These are phyloP conservation scores for Myxozyma mucilagina DNA, from an alignment of 805 yeast species.

Conservation along the genomic window DNA sequence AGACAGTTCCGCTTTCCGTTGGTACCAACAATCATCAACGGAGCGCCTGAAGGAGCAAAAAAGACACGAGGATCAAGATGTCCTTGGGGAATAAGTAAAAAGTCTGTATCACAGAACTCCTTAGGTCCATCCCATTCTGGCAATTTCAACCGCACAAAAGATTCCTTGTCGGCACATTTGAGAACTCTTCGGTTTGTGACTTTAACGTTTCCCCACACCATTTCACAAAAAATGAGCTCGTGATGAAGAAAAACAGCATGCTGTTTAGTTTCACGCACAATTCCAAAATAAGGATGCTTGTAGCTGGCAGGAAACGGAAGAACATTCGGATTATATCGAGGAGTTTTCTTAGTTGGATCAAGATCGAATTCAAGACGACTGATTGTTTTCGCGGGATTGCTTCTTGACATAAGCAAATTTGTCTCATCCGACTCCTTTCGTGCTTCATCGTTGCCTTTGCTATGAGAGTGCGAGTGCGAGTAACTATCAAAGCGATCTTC, in stretches of 20 bases:
- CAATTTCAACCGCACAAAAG: background rate
- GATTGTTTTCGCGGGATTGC: slow-evolving; percentile 7
- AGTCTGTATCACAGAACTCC: slow-evolving; percentile 6
- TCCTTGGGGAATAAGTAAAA: slow-evolving; percentile 13
- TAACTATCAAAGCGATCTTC: background rate
- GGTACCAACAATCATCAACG: slow-evolving; percentile 26
- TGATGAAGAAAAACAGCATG: slow-evolving; percentile 2
- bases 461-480: no score
- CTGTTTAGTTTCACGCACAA: slow-evolving; percentile 1
- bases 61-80: slow-evolving; percentile 28
- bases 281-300: slow-evolving; percentile 17
- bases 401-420: slow-evolving; percentile 1
- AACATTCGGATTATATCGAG: slow-evolving; percentile 15
- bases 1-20: slow-evolving; percentile 20
- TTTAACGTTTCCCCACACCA: slow-evolving; percentile 19
- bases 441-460: no score
- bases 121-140: slow-evolving; percentile 6
- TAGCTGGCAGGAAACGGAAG: slow-evolving; percentile 20
- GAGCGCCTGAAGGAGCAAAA: slow-evolving; percentile 26
- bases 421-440: no score
- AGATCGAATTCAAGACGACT: slow-evolving; percentile 8
- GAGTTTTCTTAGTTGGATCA: background rate
- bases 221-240: slow-evolving; percentile 23
- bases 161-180: slow-evolving; percentile 6
- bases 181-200: slow-evolving; percentile 14